Evolutionary conservation across 2,329 filamentous ascomycete genomes (phyloP).

Genomic region (Parasarocladium wereldwijsianum): DNA sequence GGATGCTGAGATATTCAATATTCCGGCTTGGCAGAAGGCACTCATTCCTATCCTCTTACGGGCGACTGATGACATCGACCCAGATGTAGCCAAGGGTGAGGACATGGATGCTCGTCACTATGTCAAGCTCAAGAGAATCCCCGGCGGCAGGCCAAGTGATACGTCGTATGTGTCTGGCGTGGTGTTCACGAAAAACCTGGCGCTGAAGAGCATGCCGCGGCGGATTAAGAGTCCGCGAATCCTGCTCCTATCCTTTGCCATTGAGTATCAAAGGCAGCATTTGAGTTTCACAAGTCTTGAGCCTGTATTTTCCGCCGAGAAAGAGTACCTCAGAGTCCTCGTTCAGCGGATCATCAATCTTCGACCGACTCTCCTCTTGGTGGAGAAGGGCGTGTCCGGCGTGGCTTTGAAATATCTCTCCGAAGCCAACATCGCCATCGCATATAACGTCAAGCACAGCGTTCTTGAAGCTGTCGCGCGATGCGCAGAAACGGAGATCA

Average conservation of each 20-base stretch:
- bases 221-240: constrained; percentile 75
- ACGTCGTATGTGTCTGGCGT: constrained; percentile 95
- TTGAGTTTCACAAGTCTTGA: constrained; percentile 95
- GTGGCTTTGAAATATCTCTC: constrained; percentile 79
- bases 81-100: constrained; percentile 78
- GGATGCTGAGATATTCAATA: constrained; percentile 59
- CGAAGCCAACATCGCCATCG: constrained; percentile 80
- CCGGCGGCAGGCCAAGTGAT: constrained; percentile 76
- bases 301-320: constrained; percentile 90
- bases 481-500: constrained; percentile 81
- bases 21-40: constrained; percentile 74
- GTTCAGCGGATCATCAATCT: constrained; percentile 83
- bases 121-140: constrained; percentile 93
- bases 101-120: constrained; percentile 97
- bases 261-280: constrained; percentile 83
- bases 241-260: constrained; percentile 82
- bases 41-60: constrained; percentile 79
- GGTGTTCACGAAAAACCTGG: constrained; percentile 94
- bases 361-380: constrained; percentile 73
- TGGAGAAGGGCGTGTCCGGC: constrained; percentile 84
- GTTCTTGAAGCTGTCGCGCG: constrained; percentile 90
- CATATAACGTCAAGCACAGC: constrained; percentile 91
- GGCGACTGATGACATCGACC: constrained; percentile 88
- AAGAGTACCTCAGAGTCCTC: constrained; percentile 81
- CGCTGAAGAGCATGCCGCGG: constrained; percentile 89